Base-by-base conservation (phyloP, 768 basidiomycete genomes). In the Termitomyces heimii region DNA sequence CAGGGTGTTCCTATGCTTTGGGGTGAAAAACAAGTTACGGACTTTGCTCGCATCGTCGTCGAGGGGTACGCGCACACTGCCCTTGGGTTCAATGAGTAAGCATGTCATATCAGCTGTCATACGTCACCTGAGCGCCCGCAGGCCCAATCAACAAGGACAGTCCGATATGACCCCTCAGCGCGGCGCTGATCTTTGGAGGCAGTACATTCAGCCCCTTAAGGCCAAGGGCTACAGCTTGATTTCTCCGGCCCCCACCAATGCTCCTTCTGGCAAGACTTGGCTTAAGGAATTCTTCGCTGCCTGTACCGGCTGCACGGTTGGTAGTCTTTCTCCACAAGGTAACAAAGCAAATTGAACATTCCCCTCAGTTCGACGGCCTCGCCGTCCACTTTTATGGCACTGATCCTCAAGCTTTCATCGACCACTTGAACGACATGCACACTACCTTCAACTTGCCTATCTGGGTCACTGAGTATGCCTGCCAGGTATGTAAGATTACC, bases 31-130 rank as follows among this genome's bases (percentile, higher is more conserved):
- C 77, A 88, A 54, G 66, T 77, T 26, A 59, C 53, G 7, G 74
- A 79, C 16, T 88, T 88, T 68, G 62, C 74, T 56, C 66, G 66
- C 2, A 57, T 72, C 43, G 79, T 85, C 31, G 70, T 76, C 48
- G 60, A 68, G 16, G 83, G 82, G 39, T 83, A 86, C 63, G 79
- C 83, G 53, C 63, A 70, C 24, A 64, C 65, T 53, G 81, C 77
- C 40, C 61, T 88, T 22, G 87, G 84, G 53, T 70, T 79, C 67
- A 97, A 96, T 65, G 94, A 94, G 93, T 92, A 57, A 12, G 84
- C 14, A 29, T 8, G 35, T 12, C 0, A 9, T 28, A 5, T n/a
- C n/a, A 22, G 40, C 45, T 50, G 18, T 59, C 34, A 55, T 59
- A 14, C 52, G 5, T 32, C 4, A 28, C 5, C 37, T 54, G 34